Conservation (phyloP, 192 early-diverging fungal genomes). For the Globomyces pollinis-pini region DNA sequence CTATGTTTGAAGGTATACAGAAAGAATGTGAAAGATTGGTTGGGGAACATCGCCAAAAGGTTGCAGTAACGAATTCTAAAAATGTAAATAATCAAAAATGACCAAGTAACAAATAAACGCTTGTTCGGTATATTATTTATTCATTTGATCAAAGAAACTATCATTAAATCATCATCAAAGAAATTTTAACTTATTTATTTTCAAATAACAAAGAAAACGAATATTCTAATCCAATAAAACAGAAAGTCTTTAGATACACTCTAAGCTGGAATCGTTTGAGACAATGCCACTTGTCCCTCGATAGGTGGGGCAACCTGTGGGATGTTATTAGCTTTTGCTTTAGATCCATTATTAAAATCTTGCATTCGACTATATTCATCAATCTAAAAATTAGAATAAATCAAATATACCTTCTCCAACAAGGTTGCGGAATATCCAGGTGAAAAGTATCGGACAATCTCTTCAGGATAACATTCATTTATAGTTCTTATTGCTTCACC, state of each 20-base stretch:
- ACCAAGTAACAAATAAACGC: too few relatives aligned
- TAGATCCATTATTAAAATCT: slow-evolving; percentile 7
- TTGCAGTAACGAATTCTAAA: not conserved
- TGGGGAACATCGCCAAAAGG: not conserved
- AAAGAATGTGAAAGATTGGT: not conserved
- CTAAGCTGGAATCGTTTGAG: slow-evolving; percentile 7
- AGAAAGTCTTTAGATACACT: not conserved
- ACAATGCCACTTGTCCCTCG: not conserved
- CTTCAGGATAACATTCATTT: slow-evolving; percentile 57
- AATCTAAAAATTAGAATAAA: slow-evolving; percentile 25
- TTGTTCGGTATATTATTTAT: too few relatives aligned
- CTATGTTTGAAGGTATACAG: not conserved
- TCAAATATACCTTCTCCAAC: slow-evolving; percentile 47
- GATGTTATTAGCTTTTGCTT: not conserved
- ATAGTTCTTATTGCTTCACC: slow-evolving; percentile 47
- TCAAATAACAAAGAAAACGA: not conserved
- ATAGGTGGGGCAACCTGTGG: not conserved
- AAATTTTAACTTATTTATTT: not conserved
- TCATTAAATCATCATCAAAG: not conserved
- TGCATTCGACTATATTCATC: slow-evolving; percentile 40
- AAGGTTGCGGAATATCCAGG: slow-evolving; percentile 48
- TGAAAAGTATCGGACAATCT: slow-evolving; percentile 55
- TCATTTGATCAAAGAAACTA: not conserved
- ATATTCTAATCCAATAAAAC: not conserved
- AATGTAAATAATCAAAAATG: too few relatives aligned